These are phyloP conservation scores for Fusarium illudens DNA, from an alignment of 2,329 filamentous ascomycete species.

Conservation along the genomic window DNA sequence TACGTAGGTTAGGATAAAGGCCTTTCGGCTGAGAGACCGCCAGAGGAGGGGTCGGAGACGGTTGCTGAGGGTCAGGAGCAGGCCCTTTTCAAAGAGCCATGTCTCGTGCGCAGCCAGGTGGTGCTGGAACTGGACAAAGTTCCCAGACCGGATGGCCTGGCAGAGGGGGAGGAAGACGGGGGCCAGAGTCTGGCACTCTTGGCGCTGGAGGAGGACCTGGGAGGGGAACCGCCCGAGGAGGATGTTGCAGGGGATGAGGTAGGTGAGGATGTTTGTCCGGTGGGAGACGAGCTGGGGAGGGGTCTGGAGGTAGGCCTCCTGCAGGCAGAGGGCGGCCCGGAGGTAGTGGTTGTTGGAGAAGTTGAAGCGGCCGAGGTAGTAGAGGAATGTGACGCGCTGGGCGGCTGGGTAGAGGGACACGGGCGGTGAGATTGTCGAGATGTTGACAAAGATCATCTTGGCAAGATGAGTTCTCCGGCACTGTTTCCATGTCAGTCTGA, in stretches of 20 bases:
- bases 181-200: slow-evolving; percentile 67
- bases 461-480: slow-evolving; percentile 85
- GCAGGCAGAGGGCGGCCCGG: slow-evolving; percentile 76
- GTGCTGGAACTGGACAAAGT: slow-evolving; percentile 77
- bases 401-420: slow-evolving; percentile 82
- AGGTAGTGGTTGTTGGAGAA: slow-evolving; percentile 86
- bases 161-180: slow-evolving; percentile 78
- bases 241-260: slow-evolving; percentile 83
- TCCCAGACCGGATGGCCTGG: slow-evolving; percentile 74
- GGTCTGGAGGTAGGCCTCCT: slow-evolving; percentile 80
- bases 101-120: slow-evolving; percentile 70
- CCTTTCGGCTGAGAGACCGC: slow-evolving; percentile 80
- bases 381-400: slow-evolving; percentile 91
- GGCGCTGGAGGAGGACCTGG: slow-evolving; percentile 68
- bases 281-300: slow-evolving; percentile 71
- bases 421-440: slow-evolving; percentile 82
- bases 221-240: slow-evolving; percentile 87
- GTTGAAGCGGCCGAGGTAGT: slow-evolving; percentile 91
- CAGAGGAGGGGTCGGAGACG: slow-evolving; percentile 84
- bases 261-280: slow-evolving; percentile 80
- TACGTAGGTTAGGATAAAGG: slow-evolving; percentile 81
- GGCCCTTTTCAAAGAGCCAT: slow-evolving; percentile 80
- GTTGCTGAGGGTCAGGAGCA: slow-evolving; percentile 79
- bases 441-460: slow-evolving; percentile 89
- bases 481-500: slow-evolving; percentile 48